These are phyloP conservation scores for Penicillium rolfsii DNA, from an alignment of 2,329 filamentous ascomycete species.

Conservation along the genomic window DNA sequence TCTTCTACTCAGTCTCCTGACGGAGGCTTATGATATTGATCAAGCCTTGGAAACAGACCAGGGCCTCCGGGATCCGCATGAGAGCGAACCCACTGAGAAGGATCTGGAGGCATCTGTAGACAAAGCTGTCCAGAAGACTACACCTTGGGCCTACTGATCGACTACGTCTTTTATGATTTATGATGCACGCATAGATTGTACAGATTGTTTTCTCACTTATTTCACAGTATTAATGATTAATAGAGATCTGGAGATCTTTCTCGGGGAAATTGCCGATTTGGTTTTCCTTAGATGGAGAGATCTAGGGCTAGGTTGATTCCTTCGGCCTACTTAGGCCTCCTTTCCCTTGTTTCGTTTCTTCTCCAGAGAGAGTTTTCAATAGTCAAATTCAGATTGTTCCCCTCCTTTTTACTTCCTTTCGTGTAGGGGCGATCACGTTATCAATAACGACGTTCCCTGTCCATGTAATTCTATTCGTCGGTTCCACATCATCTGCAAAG, in stretches of 20 bases:
- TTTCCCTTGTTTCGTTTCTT: too few relatives aligned
- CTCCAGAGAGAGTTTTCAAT: too few relatives aligned
- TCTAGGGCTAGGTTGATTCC: too few relatives aligned
- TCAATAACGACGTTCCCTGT: conserved; percentile 7
- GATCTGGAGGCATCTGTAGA: conserved; percentile 21
- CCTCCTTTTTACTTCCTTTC: too few relatives aligned
- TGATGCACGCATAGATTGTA: conserved; percentile 14
- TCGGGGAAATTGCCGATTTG: too few relatives aligned
- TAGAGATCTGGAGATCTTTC: too few relatives aligned
- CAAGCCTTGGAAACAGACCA: conserved; percentile 40
- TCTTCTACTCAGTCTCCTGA: conserved; percentile 56
- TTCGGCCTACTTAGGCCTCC: too few relatives aligned
- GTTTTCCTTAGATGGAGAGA: too few relatives aligned
- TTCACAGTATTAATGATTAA: background rate
- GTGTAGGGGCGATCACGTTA: background rate
- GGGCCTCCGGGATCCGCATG: conserved; percentile 24
- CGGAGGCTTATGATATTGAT: conserved; percentile 54
- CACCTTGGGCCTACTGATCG: conserved; percentile 21
- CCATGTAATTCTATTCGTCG: background rate
- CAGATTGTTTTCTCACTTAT: background rate
- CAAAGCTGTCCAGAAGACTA: conserved; percentile 2
- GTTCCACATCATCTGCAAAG: conserved; percentile 9
- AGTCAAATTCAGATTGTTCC: too few relatives aligned
- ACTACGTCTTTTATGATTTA: conserved; percentile 1
- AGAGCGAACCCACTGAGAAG: conserved; percentile 17